Evolutionary conservation across 306 rosid genomes (phyloP), one percentile per base, ranked within the genome.

Genomic region (Cucumis cinereus): DNA sequence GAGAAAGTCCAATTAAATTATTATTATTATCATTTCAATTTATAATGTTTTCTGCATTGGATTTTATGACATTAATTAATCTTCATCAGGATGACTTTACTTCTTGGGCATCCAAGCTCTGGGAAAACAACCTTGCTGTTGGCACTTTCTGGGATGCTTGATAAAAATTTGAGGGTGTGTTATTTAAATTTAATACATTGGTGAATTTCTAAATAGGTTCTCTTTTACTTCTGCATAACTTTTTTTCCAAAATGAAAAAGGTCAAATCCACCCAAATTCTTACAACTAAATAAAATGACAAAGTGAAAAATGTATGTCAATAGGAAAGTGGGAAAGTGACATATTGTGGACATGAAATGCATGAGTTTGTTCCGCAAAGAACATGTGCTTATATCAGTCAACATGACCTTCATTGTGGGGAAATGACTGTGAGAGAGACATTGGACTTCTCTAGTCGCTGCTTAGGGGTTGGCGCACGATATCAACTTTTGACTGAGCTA

Each of bases 391-490:
- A 93, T 77, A 90, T 93, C 67, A 83, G 93, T 55, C 97, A 93
- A 23, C 83, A 89, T 75, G 97, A 93, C 80, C 86, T 88, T 76
- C 98, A 93, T 35, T 81, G 84, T 55, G 96, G 93, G 26, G 97
- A 93, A 77, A 89, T 93, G 98, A 93, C 98, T 17, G 97, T 93
- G 49, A 89, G 97, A 76, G 97, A 93, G 83, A 91, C 98, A 19
- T 82, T 93, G 76, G 91, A 90, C 67, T 93, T 89, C 74, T 89
- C 98, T 10, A 92, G 96, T 35, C 86, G 91, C 9, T 91, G 96
- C 76, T 89, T 89, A 58, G 98, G 98, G 6, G 96, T 93, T 23
- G 98, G 98, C 72, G 59, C 91, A 3, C 91, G 93, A 58, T 87
- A 89, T 72, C 89, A 89, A 38, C 70, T 91, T 86, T 50, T 93